phyloP scores from a whole-genome alignment of 2,329 filamentous ascomycete species.

The Arthrobotrys megalospora region DNA sequence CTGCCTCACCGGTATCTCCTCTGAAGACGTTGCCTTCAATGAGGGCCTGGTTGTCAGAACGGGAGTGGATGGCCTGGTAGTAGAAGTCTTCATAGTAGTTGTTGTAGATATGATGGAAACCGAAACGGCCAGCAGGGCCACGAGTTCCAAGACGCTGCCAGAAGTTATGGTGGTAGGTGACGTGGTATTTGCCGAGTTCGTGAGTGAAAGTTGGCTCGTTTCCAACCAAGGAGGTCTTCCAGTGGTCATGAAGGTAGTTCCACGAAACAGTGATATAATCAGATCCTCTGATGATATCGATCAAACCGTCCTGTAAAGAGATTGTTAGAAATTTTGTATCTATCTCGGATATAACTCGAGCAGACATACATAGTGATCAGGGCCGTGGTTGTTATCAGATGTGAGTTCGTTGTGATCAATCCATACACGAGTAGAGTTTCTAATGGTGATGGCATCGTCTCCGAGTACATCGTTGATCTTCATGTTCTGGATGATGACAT shows the following conservation, averaged over 20 bases:
- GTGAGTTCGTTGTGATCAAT: constrained; percentile 71
- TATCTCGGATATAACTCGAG: neutral
- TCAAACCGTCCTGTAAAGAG: constrained; percentile 71
- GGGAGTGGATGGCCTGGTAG: constrained; percentile 71
- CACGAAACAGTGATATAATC: constrained; percentile 70
- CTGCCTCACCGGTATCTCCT: constrained; percentile 69
- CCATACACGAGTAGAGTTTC: constrained; percentile 70
- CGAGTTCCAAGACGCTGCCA: constrained; percentile 70
- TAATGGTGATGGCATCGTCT: constrained; percentile 69
- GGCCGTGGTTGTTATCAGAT: constrained; percentile 68
- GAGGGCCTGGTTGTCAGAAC: constrained; percentile 71
- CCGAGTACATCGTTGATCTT: constrained; percentile 67
- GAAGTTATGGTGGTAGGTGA: constrained; percentile 72
- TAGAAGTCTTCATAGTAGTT: constrained; percentile 70
- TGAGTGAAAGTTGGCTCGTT: constrained; percentile 75
- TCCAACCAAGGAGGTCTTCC: constrained; percentile 72
- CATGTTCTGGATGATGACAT: constrained; percentile 69
- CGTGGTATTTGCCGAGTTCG: constrained; percentile 73
- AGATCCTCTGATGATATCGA: constrained; percentile 69
- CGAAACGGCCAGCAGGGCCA: constrained; percentile 71
- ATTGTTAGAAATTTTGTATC: constrained; percentile 1
- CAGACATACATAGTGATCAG: constrained; percentile 66
- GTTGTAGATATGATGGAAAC: constrained; percentile 71
- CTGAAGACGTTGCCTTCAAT: constrained; percentile 71
- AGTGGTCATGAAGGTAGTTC: constrained; percentile 72